Base-by-base conservation (phyloP, 495 filamentous ascomycete species). In the Penicillium riverlandense region DNA sequence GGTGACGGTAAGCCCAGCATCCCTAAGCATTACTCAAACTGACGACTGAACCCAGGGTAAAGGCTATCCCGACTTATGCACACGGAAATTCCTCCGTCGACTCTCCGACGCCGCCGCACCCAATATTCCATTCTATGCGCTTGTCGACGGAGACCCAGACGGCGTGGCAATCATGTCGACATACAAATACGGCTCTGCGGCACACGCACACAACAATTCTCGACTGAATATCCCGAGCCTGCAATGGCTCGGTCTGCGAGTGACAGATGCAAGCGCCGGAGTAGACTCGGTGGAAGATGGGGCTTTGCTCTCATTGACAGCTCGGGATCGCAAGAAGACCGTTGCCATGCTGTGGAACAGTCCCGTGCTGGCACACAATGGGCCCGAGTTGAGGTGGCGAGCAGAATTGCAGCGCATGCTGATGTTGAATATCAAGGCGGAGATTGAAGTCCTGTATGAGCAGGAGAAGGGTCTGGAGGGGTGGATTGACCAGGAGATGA, bases 11-110 rank as follows among this genome's bases (percentile, higher is more conserved):
- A 51, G 71, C 31, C 10, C 29, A 29, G 4, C 30, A 31, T 30
- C 27, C 15, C 13, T 2, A 8, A 14, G 11, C 1, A 27, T 16
- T 16, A 39, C 7, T n/a, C 29, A 15, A 15, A 7, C 42, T 43
- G 8, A 46, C 10, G 27, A 35, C 7, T 11, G 34, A 38, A 7
- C 16, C 1, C 22, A 54, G 88, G 87, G 79, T 1, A 97, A 96
- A 71, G 92, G 92, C 0, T 97, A 94, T 61, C 90, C 92, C 0
- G 92, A 98, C 54, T 70, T 96, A 16, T 72, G 76, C 6, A 95
- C 90, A 0, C 67, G 94, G 29, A 74, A 76, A 35, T 90, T 96
- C 52, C 32, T 71, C 31, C 63, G 55, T 53, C 55, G 49, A 37
- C 43, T 74, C 29, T 57, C 54, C 42, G 41, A 71, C 29, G 38